These are phyloP conservation scores for Xylaria acuta DNA, from an alignment of 495 filamentous ascomycete genomes.

Conservation along the genomic window DNA sequence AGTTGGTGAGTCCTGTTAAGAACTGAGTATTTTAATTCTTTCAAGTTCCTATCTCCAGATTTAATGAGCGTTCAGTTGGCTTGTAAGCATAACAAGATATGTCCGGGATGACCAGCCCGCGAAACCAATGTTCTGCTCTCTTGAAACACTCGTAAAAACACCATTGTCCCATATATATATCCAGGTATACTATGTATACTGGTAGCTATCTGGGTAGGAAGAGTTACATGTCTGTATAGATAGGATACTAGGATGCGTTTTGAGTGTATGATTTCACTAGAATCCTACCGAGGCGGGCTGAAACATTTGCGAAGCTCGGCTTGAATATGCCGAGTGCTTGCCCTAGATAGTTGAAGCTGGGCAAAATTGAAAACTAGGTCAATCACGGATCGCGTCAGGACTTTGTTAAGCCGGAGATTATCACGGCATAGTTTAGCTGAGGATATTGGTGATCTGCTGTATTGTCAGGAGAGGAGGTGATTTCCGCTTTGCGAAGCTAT, in stretches of 20 bases:
- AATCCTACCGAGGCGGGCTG: neutral
- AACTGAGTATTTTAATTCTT: neutral
- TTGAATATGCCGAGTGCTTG: neutral
- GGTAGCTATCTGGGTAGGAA: neutral
- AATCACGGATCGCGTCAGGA: slow-evolving; percentile 4
- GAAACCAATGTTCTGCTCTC: neutral
- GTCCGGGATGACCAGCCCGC: neutral
- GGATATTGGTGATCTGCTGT: slow-evolving; percentile 3
- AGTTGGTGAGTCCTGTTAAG: neutral
- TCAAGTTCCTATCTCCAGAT: neutral
- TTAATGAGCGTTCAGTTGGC: neutral
- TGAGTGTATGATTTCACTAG: neutral
- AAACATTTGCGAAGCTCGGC: slow-evolving; percentile 16
- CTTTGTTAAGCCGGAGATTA: neutral
- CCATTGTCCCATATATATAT: neutral
- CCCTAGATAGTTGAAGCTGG: neutral
- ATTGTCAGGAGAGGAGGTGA: neutral
- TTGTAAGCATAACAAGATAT: neutral
- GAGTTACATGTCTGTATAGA: neutral
- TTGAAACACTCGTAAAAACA: neutral
- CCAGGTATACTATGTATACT: neutral
- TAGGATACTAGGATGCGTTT: neutral
- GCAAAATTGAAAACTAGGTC: neutral
- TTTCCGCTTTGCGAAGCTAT: neutral
- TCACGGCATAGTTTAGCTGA: neutral